Evolutionary conservation across 352 stramenopile species (phyloP), one percentile per base, ranked within the genome.

Genomic region (Aphanomyces stellatus): DNA sequence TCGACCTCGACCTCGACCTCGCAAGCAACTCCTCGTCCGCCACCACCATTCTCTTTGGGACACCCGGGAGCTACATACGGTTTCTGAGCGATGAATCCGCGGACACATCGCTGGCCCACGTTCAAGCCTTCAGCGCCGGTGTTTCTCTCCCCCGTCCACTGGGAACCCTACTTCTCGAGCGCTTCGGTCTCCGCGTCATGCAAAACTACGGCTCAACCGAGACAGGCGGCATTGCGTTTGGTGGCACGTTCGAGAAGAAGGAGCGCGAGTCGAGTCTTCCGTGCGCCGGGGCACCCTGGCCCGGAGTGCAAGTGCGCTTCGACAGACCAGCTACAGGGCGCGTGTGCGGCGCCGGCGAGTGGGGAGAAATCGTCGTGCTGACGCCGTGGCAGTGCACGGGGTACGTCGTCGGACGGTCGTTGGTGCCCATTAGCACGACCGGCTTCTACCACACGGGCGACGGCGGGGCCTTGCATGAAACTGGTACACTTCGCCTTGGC

Each of bases 201-300:
- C 87, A 95, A 55, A 95, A 93, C 72, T 95, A 95, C 56, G 87
- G 87, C 0, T 89, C 87, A 31, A 95, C 83, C 25, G 87, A 95
- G 66, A 91, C 80, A 48, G 87, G 83, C 15, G 74, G 88, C 61
- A 95, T 93, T 51, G 81, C 85, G 82, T 62, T 73, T 41, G 65
- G 88, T 25, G 79, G 78, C 19, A 81, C 78, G 33, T 81, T 34
- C 57, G 64, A 8, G 72, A 72, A 2, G 78, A 91, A 56, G 34
- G 15, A 28, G 22, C 27, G 13, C 57, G 27, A 57, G 3, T 0
- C 4, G 2, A 19, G 25, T 34, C 30, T 64, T 8, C 35, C n/a
- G 22, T 6, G 8, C 5, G 84, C 87, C 15, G 87, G 87, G 3
- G 80, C 62, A 25, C 70, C 86, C 19, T 93, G 85, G 85, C 83